Base-by-base conservation (phyloP, 257 asterid genomes). In the Anisodus tanguticus region DNA sequence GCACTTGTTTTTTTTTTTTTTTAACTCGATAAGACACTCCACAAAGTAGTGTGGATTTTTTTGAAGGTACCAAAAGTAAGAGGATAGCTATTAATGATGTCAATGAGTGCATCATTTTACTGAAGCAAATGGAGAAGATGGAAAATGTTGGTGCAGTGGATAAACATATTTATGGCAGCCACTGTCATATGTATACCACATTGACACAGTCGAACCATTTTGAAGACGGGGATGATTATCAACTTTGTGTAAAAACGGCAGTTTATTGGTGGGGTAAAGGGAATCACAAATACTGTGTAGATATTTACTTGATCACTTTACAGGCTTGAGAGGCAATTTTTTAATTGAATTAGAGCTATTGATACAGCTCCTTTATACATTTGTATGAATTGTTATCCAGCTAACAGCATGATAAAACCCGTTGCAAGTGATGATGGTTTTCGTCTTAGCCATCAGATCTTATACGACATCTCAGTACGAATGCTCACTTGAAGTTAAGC, bases 51-150 rank as follows among this genome's bases (percentile, higher is more conserved):
- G 45, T 49, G 45, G 62, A 74, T 74, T 49, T 11, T 49, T 74
- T 74, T 49, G 22, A 49, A 19, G 45, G 17, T 49, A 49, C 60
- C 60, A 22, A 74, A 74, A 49, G 11, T 74, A 49, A 74, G 22
- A 74, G 4, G 81, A 49, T 74, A 74, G 60, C 2, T 10, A 51
- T 11, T 74, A 49, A 22, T 22, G 17, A 4, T 66, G 9, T 66
- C 45, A 66, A 26, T 26, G 62, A 74, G 45, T 74, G 81, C 62
- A 22, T 74, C 62, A 39, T 74, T 74, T 49, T 74, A 22, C 35
- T 31, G 35, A 31, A 31, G 35, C 35, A 31, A 31, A 31, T 31
- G 35, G 35, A 31, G 35, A 31, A 31, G 35, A 31, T 31, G 35
- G 35, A 31, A 31, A 31, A 31, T 31, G 35, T 31, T 31, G 35